Base-by-base conservation (phyloP, 257 asterid genomes). In the Prunella vulgaris region DNA sequence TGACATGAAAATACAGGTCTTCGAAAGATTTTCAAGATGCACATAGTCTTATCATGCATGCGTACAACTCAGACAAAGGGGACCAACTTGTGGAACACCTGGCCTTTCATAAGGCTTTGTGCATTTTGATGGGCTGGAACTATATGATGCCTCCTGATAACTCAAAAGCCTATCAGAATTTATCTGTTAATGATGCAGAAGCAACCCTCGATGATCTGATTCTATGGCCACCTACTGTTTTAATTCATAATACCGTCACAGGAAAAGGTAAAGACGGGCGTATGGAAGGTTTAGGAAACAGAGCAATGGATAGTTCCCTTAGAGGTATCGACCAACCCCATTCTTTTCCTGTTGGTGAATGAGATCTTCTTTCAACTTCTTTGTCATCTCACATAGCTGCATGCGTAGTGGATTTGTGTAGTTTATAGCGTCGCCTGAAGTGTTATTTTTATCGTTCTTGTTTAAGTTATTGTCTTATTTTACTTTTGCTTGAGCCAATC, bases 121-220 rank as follows among this genome's bases (percentile, higher is more conserved):
- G 97, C 88, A 70, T 91, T 83, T 79, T 94, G 76, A 88, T 88
- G 97, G 97, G 97, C 52, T 94, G 99, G 99, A 88, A 87, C 85
- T 89, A 82, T 82, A 77, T 74, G 80, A 79, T 72, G 73, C 87
- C 85, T 71, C 97, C 99, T 63, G 92, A 86, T 85, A 83, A 89
- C 83, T 85, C 90, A 15, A 91, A 89, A 87, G 78, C 84, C 82
- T 94, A 94, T 86, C 96, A 89, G 86, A 78, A 77, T 27, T 71
- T 89, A 64, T 83, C 96, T 86, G 82, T 85, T 62, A 85, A 80
- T 62, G 92, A 80, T 65, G 97, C 96, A 75, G 88, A 80, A 75
- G 91, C 91, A 42, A 87, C 85, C 74, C 77, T 70, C 72, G 85
- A 85, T 66, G 99, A 91, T 77, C 90, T 91, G 80, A 85, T 94